A percentile compares a stretch with the other conserved stretches of the same genome.
Evolutionary conservation across 108 stramenopile species (phyloP).

Genomic region (Conticribra guillardii): DNA sequence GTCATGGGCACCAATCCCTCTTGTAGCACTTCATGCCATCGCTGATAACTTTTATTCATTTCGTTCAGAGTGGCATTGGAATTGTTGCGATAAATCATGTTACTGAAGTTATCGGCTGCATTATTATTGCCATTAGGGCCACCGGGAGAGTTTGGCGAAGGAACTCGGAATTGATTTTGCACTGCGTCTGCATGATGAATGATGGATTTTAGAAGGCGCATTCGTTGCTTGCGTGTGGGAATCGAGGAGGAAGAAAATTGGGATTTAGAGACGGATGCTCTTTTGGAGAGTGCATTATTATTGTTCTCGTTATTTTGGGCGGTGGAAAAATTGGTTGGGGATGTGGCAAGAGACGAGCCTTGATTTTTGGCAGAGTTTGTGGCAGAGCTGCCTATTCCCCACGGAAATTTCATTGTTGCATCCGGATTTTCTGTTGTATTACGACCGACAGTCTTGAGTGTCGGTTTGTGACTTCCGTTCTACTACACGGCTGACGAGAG

Average conservation of each 20-base stretch:
- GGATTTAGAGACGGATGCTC: conserved; percentile 6
- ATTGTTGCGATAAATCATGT: conserved; percentile 4
- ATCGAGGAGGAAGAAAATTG: conserved; percentile 7
- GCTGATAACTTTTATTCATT: conserved; percentile 22
- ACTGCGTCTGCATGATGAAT: conserved; percentile 48
- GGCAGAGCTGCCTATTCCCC: not conserved
- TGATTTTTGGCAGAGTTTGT: not conserved
- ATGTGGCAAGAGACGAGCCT: not conserved
- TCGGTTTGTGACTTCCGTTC: too few species aligned
- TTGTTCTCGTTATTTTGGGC: not conserved
- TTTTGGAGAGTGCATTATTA: conserved; percentile 7
- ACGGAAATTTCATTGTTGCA: not conserved
- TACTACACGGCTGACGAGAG: too few species aligned
- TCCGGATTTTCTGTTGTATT: too few species aligned
- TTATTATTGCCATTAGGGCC: not conserved
- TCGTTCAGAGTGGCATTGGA: conserved; percentile 20
- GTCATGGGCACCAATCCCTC: conserved; percentile 41
- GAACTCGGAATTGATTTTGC: conserved; percentile 49
- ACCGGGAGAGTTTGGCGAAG: conserved; percentile 1
- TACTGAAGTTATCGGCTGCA: conserved; percentile 10
- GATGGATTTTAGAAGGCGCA: conserved; percentile 44
- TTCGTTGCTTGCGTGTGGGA: conserved; percentile 42
- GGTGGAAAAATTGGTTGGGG: not conserved
- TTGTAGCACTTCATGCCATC: conserved; percentile 46
- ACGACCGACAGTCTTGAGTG: too few species aligned